phyloP scores from a whole-genome alignment of 2,329 filamentous ascomycete species.

The Elsinoe batatas region DNA sequence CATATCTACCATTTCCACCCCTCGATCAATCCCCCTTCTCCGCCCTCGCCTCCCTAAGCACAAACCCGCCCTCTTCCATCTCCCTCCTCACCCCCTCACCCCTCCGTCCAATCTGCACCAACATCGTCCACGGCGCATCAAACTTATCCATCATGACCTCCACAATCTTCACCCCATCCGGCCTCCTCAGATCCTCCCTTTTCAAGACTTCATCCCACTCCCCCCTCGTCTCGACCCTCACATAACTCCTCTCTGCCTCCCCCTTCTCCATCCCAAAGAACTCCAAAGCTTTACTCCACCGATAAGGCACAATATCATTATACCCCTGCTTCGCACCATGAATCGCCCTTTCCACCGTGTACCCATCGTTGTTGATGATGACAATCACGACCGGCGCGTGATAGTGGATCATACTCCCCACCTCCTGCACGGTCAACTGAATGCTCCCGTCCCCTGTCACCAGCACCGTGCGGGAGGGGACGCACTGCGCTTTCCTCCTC shows the following conservation, averaged over 20 bases:
- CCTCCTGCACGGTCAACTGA: slow-evolving; percentile 55
- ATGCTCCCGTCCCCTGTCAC: slow-evolving; percentile 53
- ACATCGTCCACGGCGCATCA: slow-evolving; percentile 31
- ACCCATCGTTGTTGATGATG: slow-evolving; percentile 51
- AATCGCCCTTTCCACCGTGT: slow-evolving; percentile 50
- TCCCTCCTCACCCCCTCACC: slow-evolving; percentile 27
- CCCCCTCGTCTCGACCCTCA: slow-evolving; percentile 28
- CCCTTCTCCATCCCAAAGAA: slow-evolving; percentile 29
- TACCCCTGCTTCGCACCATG: slow-evolving; percentile 45
- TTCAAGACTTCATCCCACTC: slow-evolving; percentile 30
- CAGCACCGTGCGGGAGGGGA: slow-evolving; percentile 43
- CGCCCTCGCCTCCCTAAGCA: slow-evolving; percentile 17
- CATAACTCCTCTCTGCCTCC: slow-evolving; percentile 26
- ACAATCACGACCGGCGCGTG: slow-evolving; percentile 42
- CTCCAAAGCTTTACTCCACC: slow-evolving; percentile 32
- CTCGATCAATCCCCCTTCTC: background rate
- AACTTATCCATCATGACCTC: slow-evolving; percentile 34
- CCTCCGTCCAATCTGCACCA: slow-evolving; percentile 27
- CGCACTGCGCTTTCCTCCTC: slow-evolving; percentile 39
- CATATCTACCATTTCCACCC: background rate
- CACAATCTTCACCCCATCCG: slow-evolving; percentile 29
- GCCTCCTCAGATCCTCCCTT: slow-evolving; percentile 24
- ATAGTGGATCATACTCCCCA: slow-evolving; percentile 50
- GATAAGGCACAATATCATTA: slow-evolving; percentile 40
- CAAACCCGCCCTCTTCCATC: slow-evolving; percentile 32